Conservation (phyloP, 345 rosid species). For the Populus euphratica region DNA sequence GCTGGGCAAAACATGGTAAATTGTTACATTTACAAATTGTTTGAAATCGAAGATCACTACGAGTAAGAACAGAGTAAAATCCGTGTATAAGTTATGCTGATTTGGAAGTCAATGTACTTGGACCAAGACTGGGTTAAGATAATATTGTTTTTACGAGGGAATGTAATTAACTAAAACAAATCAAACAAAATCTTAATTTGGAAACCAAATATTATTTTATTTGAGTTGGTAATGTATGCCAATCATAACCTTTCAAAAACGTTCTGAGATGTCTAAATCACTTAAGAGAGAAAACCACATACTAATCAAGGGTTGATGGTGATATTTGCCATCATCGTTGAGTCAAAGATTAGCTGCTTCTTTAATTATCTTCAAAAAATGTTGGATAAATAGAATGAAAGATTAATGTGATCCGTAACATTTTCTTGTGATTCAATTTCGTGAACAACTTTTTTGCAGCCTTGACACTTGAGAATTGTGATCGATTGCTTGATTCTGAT, state of each 20-base stretch:
- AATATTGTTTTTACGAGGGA: not conserved
- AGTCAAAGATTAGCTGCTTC: constrained; percentile 1
- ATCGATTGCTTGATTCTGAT: not conserved
- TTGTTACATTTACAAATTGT: not conserved
- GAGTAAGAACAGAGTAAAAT: not conserved
- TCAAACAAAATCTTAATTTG: not conserved
- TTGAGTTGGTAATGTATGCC: not conserved
- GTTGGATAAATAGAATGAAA: no score
- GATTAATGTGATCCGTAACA: not conserved
- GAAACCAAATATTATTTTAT: not conserved
- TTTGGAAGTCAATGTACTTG: not conserved
- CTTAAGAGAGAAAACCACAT: not conserved
- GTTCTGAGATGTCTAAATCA: not conserved
- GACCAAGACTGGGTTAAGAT: not conserved
- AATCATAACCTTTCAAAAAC: not conserved
- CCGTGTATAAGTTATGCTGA: not conserved
- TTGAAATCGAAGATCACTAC: not conserved
- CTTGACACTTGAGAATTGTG: not conserved
- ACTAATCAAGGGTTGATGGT: not conserved
- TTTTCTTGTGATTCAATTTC: not conserved
- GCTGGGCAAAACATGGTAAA: not conserved
- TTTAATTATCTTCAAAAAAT: not conserved
- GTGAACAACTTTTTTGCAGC: not conserved
- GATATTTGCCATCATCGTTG: not conserved
- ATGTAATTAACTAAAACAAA: not conserved